A percentile compares a stretch with the other conserved stretches of the same genome.
Conservation (phyloP, 148 eudicot genomes). For the Polygonum maritimum region DNA sequence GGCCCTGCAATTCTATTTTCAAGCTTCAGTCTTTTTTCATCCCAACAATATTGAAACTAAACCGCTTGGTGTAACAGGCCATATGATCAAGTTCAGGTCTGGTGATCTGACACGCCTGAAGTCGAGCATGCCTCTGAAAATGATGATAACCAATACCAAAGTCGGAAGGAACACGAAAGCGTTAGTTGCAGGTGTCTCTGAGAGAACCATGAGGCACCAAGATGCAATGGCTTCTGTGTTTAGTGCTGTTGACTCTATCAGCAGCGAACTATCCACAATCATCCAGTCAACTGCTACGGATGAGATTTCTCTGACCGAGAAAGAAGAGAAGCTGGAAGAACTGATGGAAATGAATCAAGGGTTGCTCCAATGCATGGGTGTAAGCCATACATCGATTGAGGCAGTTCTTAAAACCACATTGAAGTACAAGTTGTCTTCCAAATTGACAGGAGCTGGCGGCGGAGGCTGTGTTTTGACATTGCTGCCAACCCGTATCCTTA, state of each 20-base stretch:
- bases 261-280: slow-evolving; percentile 69
- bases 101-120: slow-evolving; percentile 71
- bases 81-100: slow-evolving; percentile 77
- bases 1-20: not conserved
- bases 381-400: slow-evolving; percentile 10
- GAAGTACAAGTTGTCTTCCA: slow-evolving; percentile 75
- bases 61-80: slow-evolving; percentile 42
- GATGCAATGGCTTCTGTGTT: slow-evolving; percentile 71
- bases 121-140: slow-evolving; percentile 60
- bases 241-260: slow-evolving; percentile 79
- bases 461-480: slow-evolving; percentile 96
- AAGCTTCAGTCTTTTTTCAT: not conserved
- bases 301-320: slow-evolving; percentile 45
- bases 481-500: slow-evolving; percentile 82
- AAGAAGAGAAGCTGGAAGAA: slow-evolving; percentile 76
- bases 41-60: not conserved
- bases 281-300: slow-evolving; percentile 56
- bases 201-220: slow-evolving; percentile 60
- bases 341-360: slow-evolving; percentile 26
- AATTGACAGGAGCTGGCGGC: slow-evolving; percentile 98
- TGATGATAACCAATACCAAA: slow-evolving; percentile 90
- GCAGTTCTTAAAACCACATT: slow-evolving; percentile 53
- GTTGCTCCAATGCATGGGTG: slow-evolving; percentile 19
- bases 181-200: slow-evolving; percentile 80
- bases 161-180: slow-evolving; percentile 95